Conservation (phyloP, 495 filamentous ascomycete genomes). For the Talaromyces adpressus region DNA sequence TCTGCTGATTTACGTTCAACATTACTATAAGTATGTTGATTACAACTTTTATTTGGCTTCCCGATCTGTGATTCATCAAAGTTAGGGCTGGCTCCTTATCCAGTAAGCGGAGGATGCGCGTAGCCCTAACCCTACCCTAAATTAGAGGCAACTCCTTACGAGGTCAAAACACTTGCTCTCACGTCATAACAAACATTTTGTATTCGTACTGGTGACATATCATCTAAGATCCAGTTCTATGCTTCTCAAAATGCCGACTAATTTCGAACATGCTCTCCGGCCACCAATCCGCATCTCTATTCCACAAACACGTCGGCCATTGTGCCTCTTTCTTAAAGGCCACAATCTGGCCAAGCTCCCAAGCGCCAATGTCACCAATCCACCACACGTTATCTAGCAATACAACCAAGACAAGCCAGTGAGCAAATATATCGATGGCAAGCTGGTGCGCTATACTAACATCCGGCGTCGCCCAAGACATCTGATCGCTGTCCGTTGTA, state of each 20-base stretch:
- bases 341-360: slow-evolving; percentile 23
- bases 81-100: no score
- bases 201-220: neutral
- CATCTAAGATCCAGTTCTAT: neutral
- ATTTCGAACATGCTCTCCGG: slow-evolving; percentile 23
- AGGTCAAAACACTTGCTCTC: no score
- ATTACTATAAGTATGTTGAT: no score
- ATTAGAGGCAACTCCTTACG: neutral
- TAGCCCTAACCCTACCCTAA: neutral
- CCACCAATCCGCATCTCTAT: slow-evolving; percentile 21
- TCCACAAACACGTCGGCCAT: neutral
- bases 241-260: slow-evolving; percentile 6
- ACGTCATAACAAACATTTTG: neutral
- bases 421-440: slow-evolving; percentile 36
- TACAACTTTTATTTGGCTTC: no score
- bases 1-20: no score
- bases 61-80: no score
- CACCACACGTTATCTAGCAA: slow-evolving; percentile 38
- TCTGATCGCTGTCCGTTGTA: slow-evolving; percentile 7
- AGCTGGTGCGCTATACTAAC: slow-evolving; percentile 21
- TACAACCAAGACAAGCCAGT: slow-evolving; percentile 37
- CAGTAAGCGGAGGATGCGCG: no score
- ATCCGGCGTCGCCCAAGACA: slow-evolving; percentile 2
- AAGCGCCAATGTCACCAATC: slow-evolving; percentile 29
- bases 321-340: slow-evolving; percentile 14